phyloP scores from a whole-genome alignment of 2,329 filamentous ascomycete genomes.

The Pseudogymnoascus sp. region DNA sequence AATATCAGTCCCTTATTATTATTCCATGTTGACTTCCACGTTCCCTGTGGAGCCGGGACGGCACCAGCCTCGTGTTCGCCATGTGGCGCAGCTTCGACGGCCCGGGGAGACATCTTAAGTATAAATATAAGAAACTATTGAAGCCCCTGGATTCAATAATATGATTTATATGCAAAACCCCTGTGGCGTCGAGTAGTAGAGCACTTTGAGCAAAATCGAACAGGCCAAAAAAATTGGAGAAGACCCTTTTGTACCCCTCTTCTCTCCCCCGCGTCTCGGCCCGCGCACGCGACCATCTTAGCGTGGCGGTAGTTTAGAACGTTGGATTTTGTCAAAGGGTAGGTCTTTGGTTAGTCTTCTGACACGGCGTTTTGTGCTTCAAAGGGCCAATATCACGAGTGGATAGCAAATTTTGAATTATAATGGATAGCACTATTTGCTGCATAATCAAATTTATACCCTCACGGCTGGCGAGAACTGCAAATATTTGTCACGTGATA shows the following conservation, averaged over 20 bases:
- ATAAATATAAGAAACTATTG: neutral
- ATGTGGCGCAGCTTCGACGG: neutral
- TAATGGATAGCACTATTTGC: neutral
- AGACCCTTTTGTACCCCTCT: conserved; percentile 6
- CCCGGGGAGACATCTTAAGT: neutral
- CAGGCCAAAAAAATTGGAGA: neutral
- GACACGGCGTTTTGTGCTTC: neutral
- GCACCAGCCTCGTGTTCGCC: neutral
- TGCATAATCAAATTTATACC: no score
- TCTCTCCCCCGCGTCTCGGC: neutral
- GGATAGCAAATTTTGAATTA: neutral
- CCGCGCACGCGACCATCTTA: conserved; percentile 2
- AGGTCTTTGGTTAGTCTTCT: neutral
- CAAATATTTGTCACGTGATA: neutral
- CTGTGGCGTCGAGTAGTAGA: neutral
- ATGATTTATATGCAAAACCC: neutral
- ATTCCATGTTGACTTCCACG: conserved; percentile 41
- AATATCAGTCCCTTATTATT: conserved; percentile 65
- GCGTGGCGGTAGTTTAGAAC: neutral
- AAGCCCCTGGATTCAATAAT: neutral
- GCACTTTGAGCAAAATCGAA: neutral
- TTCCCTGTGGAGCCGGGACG: neutral
- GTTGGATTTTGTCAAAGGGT: neutral
- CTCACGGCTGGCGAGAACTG: neutral
- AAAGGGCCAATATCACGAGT: neutral